phyloP scores from a whole-genome alignment of 2,329 filamentous ascomycete genomes.

The Basipetospora chlamydospora region DNA sequence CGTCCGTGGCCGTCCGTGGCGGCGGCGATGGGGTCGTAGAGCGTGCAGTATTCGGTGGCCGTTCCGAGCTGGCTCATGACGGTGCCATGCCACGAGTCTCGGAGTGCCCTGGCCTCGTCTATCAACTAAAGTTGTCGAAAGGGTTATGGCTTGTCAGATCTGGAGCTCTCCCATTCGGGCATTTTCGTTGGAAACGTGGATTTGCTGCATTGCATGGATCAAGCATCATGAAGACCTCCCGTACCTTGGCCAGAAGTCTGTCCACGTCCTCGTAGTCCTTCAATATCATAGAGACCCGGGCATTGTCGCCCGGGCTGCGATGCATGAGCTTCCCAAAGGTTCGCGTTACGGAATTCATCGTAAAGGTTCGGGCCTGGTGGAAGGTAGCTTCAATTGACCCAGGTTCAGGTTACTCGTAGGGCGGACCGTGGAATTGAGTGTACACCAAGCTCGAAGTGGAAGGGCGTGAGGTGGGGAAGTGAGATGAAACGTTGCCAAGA shows the following conservation, averaged over 20 bases:
- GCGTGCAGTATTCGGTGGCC: constrained; percentile 50
- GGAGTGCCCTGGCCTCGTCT: constrained; percentile 61
- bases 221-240: too few relatives aligned
- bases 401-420: too few relatives aligned
- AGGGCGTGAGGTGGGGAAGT: too few relatives aligned
- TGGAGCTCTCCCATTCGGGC: too few relatives aligned
- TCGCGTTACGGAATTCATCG: constrained; percentile 59
- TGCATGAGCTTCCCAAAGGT: constrained; percentile 60
- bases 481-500: too few relatives aligned
- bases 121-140: constrained; percentile 55
- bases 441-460: too few relatives aligned
- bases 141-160: too few relatives aligned
- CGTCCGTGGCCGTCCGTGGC: constrained; percentile 42
- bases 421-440: too few relatives aligned
- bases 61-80: constrained; percentile 53
- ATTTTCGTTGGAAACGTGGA: too few relatives aligned
- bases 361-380: constrained; percentile 12
- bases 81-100: constrained; percentile 63
- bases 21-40: constrained; percentile 66
- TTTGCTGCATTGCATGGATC: too few relatives aligned
- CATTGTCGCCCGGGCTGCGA: constrained; percentile 56
- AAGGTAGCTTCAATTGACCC: background rate
- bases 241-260: constrained; percentile 55
- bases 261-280: constrained; percentile 73
- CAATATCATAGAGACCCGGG: constrained; percentile 58